Evolutionary conservation across 1,139 yeast genomes (phyloP), one percentile per base, ranked within the genome.

Genomic region (Debaryomyces sp.): DNA sequence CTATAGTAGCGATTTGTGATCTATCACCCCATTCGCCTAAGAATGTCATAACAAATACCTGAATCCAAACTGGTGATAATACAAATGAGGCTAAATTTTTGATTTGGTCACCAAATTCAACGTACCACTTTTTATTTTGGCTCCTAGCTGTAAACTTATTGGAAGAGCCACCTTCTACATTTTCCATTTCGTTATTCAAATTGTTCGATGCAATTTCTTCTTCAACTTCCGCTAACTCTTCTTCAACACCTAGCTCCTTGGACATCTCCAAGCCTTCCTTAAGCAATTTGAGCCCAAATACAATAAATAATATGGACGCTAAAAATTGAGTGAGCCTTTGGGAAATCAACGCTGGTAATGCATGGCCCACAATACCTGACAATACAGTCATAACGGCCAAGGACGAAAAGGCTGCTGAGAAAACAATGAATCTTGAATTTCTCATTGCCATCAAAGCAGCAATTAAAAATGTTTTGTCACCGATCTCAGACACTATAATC

Each of bases 1-100:
- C 99, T 61, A 94, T 91, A 38, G 97, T 95, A 34, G 98, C 97
- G 47, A 94, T 90, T 71, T 94, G 99, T 12, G 97, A 91, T 62
- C 99, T 84, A 68, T 94, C 99, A 44, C 99, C 99, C 96, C 98
- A 91, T 73, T 94, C 99, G 50, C 97, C 99, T 49, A 94, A 75
- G 66, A 95, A 95, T 2, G 97, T 90, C 98, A 95, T 92, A 46
- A 86, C 84, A 65, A 94, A 94, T 5, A 94, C 95, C 71, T 94
- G 97, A 57, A 92, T 87, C 92, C 96, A 94, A 13, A 85, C 73
- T 2, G 99, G 99, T 5, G 96, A 87, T 46, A 94, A 74, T 13
- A 91, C 71, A 51, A 85, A 80, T 2, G 82, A 70, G 3, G 85
- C 83, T 52, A 87, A 73, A 56, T 83, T 78, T 40, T 71, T 67